A percentile compares a stretch with the other conserved stretches of the same genome.
These are phyloP conservation scores for Pseudozyma thailandica DNA, from an alignment of 1,284 basidiomycete genomes.

Conservation along the genomic window DNA sequence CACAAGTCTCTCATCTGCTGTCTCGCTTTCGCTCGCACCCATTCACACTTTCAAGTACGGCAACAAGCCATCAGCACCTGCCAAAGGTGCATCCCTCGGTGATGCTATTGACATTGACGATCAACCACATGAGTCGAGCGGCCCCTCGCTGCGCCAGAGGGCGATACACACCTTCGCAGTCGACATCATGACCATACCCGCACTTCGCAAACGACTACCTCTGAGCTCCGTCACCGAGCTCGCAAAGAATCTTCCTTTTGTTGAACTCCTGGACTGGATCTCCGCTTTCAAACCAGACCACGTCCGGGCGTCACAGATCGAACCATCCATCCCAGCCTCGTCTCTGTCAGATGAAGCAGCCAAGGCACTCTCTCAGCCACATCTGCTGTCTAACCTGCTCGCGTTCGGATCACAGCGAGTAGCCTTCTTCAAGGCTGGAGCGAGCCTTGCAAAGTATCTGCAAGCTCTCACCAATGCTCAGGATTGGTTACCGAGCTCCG, in stretches of 20 bases:
- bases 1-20: constrained; percentile 17
- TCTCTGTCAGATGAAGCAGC: constrained; percentile 13
- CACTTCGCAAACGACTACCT: constrained; percentile 48
- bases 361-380: constrained; percentile 30
- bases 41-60: constrained; percentile 25
- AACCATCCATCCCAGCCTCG: neutral
- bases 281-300: constrained; percentile 10
- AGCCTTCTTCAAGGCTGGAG: constrained; percentile 44
- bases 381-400: constrained; percentile 55
- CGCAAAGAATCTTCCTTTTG: constrained; percentile 52
- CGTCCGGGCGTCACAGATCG: neutral
- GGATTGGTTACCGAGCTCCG: constrained; percentile 39
- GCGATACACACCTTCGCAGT: constrained; percentile 37
- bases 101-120: constrained; percentile 29
- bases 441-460: constrained; percentile 47
- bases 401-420: constrained; percentile 52
- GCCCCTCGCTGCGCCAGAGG: constrained; percentile 3
- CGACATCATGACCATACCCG: constrained; percentile 48
- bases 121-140: neutral
- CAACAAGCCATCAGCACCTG: neutral
- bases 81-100: constrained; percentile 6
- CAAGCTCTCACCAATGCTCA: constrained; percentile 55
- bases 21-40: constrained; percentile 36
- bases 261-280: constrained; percentile 45
- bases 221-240: constrained; percentile 47